Evolutionary conservation across 2,329 filamentous ascomycete genomes (phyloP).

Genomic region (Hypoxylon sp.): DNA sequence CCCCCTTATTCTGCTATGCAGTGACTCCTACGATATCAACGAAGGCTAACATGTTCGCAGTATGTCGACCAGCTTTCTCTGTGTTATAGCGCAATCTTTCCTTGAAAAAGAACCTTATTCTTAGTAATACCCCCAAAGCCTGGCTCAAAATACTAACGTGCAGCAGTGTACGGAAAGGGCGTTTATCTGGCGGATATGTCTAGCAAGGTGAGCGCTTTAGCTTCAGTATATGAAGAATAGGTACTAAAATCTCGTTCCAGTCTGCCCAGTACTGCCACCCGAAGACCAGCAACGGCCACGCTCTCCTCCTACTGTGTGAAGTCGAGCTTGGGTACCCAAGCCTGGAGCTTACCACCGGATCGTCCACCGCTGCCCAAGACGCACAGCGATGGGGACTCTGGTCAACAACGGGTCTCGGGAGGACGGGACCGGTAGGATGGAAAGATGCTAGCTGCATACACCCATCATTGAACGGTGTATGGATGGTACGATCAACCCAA

Average conservation of each 20-base stretch:
- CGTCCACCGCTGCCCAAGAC: slow-evolving; percentile 72
- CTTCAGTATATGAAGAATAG: not conserved
- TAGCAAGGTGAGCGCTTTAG: slow-evolving; percentile 65
- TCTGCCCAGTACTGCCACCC: slow-evolving; percentile 81
- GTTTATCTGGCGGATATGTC: slow-evolving; percentile 90
- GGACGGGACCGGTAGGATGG: slow-evolving; percentile 74
- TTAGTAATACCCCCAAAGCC: not conserved
- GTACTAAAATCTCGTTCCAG: slow-evolving; percentile 42
- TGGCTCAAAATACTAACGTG: slow-evolving; percentile 10
- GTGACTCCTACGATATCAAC: not conserved
- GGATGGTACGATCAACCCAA: slow-evolving; percentile 68
- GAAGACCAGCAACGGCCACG: slow-evolving; percentile 73
- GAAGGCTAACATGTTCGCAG: slow-evolving; percentile 27
- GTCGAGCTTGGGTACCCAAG: slow-evolving; percentile 84
- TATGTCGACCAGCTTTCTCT: slow-evolving; percentile 19
- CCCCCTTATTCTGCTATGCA: not conserved
- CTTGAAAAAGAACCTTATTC: not conserved
- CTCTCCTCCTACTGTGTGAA: slow-evolving; percentile 84
- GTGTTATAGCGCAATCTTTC: not conserved
- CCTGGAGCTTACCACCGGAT: slow-evolving; percentile 68
- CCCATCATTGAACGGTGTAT: slow-evolving; percentile 72
- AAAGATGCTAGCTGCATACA: slow-evolving; percentile 79
- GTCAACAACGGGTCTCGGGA: slow-evolving; percentile 79
- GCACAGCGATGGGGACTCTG: slow-evolving; percentile 71
- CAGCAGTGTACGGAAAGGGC: slow-evolving; percentile 83